Base-by-base conservation (phyloP, 805 yeast species). In the Ascoidea rubescens region DNA sequence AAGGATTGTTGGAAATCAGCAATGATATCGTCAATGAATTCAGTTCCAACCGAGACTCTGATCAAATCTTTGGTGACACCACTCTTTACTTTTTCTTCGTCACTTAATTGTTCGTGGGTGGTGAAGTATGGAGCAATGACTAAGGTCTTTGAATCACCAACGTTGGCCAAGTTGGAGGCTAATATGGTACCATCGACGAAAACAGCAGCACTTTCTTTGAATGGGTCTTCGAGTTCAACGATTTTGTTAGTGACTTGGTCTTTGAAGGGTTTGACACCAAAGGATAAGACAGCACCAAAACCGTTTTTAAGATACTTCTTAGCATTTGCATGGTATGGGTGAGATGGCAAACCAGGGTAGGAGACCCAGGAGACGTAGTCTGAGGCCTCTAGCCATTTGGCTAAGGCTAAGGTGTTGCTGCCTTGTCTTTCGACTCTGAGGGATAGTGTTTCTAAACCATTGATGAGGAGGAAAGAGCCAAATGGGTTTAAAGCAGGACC, bases 61-160 rank as follows among this genome's bases (percentile, higher is more conserved):
- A 91, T 80, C 63, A 88, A 77, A 58, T 87, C 96, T 60, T 84
- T 82, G 52, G 93, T 78, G 53, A 91, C 97, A 69, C 97, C 97
- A 50, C 95, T 75, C 12, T 84, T 80, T 46, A 70, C 53, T 71
- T 87, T 87, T 72, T 88, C 97, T 58, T 81, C 85, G 48, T 86
- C 88, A 46, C 72, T 68, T 63, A 91, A 77, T 72, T 93, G 98
- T 67, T 88, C 90, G 70, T 91, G 99, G 31, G 98, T 91, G 46
- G 98, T 93, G 70, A 78, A 88, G 76, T 84, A 90, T 58, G 99
- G 99, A 52, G 96, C 90, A 67, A 91, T 91, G 54, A 91, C 95
- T 65, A 91, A 77, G 48, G 98, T 87, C 73, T 91, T 93, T 50
- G 91, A 82, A 64, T 91, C 99, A 65, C 99, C 99, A 54, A 91